Evolutionary conservation across 768 basidiomycete species (phyloP), one percentile per base, ranked within the genome.

Genomic region (Mycena epipterygia): DNA sequence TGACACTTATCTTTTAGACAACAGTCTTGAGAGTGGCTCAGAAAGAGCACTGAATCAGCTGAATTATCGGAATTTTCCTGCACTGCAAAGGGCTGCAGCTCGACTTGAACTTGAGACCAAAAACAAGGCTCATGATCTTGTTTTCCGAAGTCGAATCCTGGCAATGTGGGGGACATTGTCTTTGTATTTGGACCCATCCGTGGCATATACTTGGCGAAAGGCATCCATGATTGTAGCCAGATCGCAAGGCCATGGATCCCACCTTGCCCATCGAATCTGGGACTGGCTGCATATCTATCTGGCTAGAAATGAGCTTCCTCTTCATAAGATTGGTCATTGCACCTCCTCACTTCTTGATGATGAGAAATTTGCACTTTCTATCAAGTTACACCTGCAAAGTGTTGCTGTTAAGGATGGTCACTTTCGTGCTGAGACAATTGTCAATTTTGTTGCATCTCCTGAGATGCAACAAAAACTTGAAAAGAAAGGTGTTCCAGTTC

Each of bases 101-200:
- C 21, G 56, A 19, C 59, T 76, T 9, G 35, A 37, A 13, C 42
- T 72, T 25, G 23, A 76, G 21, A 68, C 66, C 55, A 76, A 79
- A 37, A 75, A 81, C 39, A 80, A 80, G 66, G 75, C 74, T 33
- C 46, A 81, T 41, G 78, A 82, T 73, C 71, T 81, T 44, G 61
- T 81, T 32, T 77, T 83, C 56, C 73, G 73, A 5, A 64, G 64
- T 13, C 75, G 74, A 8, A 76, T 83, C 32, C 77, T 73, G 13
- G 68, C 68, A 12, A 83, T 83, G 83, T 67, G 78, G 51, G 80
- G 74, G 4, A 75, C 76, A 11, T 44, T 83, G n/a, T 82, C 81
- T 70, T 62, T 84, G 1, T 82, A 81, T 62, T 76, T 84, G 16
- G 78, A 83, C 58, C 56, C 75, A 0, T 65, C 77, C 17, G 61